These are phyloP conservation scores for Flaveria sonorensis DNA, from an alignment of 129 eudicot species.

Conservation along the genomic window DNA sequence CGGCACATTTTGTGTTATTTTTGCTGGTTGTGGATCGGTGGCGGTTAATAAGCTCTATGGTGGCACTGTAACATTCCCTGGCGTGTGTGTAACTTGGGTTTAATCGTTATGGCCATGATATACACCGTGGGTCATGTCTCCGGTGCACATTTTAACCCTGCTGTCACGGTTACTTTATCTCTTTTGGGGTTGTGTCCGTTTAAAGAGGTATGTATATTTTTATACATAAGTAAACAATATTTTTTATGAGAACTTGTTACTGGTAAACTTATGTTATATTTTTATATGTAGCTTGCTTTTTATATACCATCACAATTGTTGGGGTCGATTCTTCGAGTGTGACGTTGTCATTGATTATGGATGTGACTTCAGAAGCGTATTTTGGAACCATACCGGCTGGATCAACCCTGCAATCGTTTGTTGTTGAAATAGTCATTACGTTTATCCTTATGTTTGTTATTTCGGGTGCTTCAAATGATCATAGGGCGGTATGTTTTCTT, in stretches of 20 bases:
- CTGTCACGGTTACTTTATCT: constrained; percentile 57
- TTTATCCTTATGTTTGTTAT: constrained; percentile 80
- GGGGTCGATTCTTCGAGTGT: constrained; percentile 66
- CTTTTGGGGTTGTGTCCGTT: constrained; percentile 23
- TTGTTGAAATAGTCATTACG: constrained; percentile 64
- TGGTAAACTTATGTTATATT: background rate
- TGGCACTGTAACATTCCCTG: constrained; percentile 62
- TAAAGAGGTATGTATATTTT: constrained; percentile 26
- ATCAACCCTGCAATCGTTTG: constrained; percentile 56
- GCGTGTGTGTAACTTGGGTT: constrained; percentile 59
- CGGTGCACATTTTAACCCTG: constrained; percentile 58
- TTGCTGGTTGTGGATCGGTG: constrained; percentile 69
- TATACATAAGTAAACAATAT: background rate
- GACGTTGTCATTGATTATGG: constrained; percentile 45
- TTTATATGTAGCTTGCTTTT: constrained; percentile 42
- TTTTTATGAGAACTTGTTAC: too few species aligned
- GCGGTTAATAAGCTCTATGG: constrained; percentile 59
- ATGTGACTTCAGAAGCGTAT: constrained; percentile 46
- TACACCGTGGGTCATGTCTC: constrained; percentile 70
- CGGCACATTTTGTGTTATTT: constrained; percentile 60
- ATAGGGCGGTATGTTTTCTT: constrained; percentile 56
- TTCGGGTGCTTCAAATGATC: constrained; percentile 65
- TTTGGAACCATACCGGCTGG: constrained; percentile 72
- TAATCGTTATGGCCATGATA: constrained; percentile 57
- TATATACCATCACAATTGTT: constrained; percentile 56